Conservation (phyloP, 2,329 filamentous ascomycete species). For the Beauveria sp. region DNA sequence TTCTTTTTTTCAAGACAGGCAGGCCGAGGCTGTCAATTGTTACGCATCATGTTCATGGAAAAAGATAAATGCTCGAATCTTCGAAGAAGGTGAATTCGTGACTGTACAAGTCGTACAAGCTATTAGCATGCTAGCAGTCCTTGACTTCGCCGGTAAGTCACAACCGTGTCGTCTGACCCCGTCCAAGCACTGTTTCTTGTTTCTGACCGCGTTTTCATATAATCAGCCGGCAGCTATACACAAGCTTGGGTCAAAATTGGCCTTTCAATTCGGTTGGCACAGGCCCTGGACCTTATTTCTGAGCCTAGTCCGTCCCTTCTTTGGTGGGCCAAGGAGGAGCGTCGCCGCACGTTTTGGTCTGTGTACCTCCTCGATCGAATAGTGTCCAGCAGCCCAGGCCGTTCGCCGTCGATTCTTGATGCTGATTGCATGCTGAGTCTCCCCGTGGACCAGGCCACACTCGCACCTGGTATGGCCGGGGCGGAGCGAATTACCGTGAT, state of each 20-base stretch:
- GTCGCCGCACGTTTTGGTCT: constrained; percentile 5
- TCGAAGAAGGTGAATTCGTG: constrained; percentile 61
- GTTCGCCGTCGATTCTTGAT: constrained; percentile 2
- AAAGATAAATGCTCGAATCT: background rate
- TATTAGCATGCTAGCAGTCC: background rate
- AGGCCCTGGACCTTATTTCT: background rate
- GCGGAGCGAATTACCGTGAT: background rate
- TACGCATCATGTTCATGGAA: background rate
- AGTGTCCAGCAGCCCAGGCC: background rate
- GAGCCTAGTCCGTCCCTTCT: background rate
- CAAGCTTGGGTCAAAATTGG: background rate
- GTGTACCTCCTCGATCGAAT: constrained; percentile 1
- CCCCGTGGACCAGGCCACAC: background rate
- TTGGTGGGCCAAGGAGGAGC: background rate
- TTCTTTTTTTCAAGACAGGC: background rate
- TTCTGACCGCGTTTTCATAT: background rate
- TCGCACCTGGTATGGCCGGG: background rate
- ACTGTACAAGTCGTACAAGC: constrained; percentile 59
- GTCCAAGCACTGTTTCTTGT: background rate
- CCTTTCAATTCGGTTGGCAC: background rate
- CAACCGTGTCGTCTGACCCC: background rate
- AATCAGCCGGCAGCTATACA: background rate
- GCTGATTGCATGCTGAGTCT: background rate
- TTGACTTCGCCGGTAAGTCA: background rate
- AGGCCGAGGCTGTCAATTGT: background rate